Base-by-base conservation (phyloP, 2,329 filamentous ascomycete genomes). In the Dactylellina leptospora region DNA sequence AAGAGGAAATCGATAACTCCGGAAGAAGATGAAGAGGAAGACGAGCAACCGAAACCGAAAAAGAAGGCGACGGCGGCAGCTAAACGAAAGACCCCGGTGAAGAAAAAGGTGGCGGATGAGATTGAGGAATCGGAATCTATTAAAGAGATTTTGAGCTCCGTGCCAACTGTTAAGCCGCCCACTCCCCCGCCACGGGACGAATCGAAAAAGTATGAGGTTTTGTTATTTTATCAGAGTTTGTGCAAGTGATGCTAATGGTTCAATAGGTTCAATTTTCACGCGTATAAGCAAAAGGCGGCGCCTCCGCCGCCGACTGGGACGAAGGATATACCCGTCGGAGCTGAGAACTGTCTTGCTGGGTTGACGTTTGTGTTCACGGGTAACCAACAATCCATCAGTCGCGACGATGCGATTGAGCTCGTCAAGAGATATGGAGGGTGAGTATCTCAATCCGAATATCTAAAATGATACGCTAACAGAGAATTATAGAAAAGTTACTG, bases 341-440 rank as follows among this genome's bases (percentile, higher is more conserved):
- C 88, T 56, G 91, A 95, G 9, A 96, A 97, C 76, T 99, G 95
- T 78, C 85, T 99, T 62, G 88, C 88, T 60, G 95, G 96, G 0
- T 83, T 97, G 61, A 90, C 87, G 0, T 99, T 99, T 78, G 95
- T 99, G 25, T 99, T 99, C 77, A 99, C 96, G 0, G 95, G 95
- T 22, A 84, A 97, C 22, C 83, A 97, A 38, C 86, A 90, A 72
- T 88, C 86, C 0, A 85, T 97, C 63, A 88, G 90, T 45, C 88
- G 95, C 72, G 92, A 96, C 4, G 92, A 96, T 76, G 93, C 87
- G 0, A 89, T 93, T 75, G 88, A 86, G 44, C 83, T 99, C 16
- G 91, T 97, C 63, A 99, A 99, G 80, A 87, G 89, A 74, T 96
- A 97, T 79, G 96, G 95, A 42, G 95, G 76, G 70, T 75, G 75